Evolutionary conservation across 345 rosid species (phyloP).

Genomic region (Cochlearia excelsa): DNA sequence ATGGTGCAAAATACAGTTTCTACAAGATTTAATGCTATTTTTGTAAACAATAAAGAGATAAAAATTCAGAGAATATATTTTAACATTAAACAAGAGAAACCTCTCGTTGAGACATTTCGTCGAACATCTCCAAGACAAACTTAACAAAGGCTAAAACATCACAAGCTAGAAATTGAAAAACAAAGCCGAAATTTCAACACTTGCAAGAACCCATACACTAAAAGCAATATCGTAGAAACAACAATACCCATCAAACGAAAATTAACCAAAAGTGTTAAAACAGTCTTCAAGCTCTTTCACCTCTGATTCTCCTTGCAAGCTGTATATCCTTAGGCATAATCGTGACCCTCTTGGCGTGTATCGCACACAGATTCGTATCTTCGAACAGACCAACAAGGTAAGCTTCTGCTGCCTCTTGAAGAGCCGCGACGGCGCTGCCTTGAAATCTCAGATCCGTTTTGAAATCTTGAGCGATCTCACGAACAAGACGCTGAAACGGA

Average conservation of each 20-base stretch:
- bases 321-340: too few species aligned
- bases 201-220: not conserved
- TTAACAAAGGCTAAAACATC: not conserved
- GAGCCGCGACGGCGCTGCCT: too few species aligned
- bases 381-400: too few species aligned
- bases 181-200: not conserved
- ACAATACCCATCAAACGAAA: not conserved
- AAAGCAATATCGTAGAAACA: not conserved
- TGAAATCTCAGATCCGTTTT: conserved; percentile 37
- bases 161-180: too few species aligned
- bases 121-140: conserved; percentile 16
- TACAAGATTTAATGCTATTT: not conserved
- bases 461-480: conserved; percentile 15
- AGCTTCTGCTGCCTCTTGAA: too few species aligned
- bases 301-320: too few species aligned
- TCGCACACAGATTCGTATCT: too few species aligned
- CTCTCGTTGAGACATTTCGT: conserved; percentile 8
- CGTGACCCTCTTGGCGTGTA: too few species aligned
- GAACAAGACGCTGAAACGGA: conserved; percentile 53
- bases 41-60: not conserved
- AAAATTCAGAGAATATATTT: not conserved
- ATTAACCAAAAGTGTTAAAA: too few species aligned
- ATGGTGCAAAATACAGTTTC: not conserved
- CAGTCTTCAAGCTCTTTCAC: too few species aligned
- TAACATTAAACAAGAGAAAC: conserved; percentile 9